Percentiles rank a stretch among this genome's conserved stretches.
Conservation (phyloP, 768 basidiomycete species). For the Russula earlei region DNA sequence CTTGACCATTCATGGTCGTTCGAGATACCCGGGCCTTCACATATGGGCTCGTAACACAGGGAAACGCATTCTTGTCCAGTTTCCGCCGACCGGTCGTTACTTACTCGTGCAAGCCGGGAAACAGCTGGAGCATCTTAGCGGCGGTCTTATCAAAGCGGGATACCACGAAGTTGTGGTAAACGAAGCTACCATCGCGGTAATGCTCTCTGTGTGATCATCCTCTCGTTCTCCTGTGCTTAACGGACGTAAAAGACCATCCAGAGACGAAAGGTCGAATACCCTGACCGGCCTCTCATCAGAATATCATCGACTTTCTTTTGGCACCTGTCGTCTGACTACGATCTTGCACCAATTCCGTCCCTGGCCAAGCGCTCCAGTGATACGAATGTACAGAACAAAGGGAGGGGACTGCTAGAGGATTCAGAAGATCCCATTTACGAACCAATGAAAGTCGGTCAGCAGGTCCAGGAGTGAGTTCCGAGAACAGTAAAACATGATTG, state of each 20-base stretch:
- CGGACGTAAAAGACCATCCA: conserved; percentile 44
- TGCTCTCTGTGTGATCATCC: background rate
- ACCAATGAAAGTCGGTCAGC: conserved; percentile 81
- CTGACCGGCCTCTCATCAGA: conserved; percentile 82
- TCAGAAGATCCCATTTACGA: conserved; percentile 43
- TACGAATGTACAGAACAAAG: conserved; percentile 33
- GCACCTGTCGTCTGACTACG: conserved; percentile 82
- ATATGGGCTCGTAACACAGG: conserved; percentile 95
- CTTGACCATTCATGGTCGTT: conserved; percentile 83
- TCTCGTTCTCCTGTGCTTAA: background rate
- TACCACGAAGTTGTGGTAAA: conserved; percentile 95
- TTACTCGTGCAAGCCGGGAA: conserved; percentile 94
- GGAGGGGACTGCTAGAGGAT: conserved; percentile 30
- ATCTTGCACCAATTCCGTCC: conserved; percentile 54
- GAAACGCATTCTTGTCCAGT: conserved; percentile 78
- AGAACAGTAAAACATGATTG: background rate
- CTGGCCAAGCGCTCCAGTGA: conserved; percentile 41
- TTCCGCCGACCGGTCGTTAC: conserved; percentile 70
- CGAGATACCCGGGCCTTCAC: conserved; percentile 78
- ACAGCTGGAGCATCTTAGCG: conserved; percentile 82
- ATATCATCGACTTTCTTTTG: conserved; percentile 97
- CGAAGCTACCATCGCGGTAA: conserved; percentile 59
- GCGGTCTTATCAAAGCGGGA: conserved; percentile 83
- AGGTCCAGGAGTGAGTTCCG: conserved; percentile 64
- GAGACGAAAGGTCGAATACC: conserved; percentile 43